A percentile compares a stretch with the other conserved stretches of the same genome.
phyloP scores from a whole-genome alignment of 306 rosid genomes.

The Malus domestica region DNA sequence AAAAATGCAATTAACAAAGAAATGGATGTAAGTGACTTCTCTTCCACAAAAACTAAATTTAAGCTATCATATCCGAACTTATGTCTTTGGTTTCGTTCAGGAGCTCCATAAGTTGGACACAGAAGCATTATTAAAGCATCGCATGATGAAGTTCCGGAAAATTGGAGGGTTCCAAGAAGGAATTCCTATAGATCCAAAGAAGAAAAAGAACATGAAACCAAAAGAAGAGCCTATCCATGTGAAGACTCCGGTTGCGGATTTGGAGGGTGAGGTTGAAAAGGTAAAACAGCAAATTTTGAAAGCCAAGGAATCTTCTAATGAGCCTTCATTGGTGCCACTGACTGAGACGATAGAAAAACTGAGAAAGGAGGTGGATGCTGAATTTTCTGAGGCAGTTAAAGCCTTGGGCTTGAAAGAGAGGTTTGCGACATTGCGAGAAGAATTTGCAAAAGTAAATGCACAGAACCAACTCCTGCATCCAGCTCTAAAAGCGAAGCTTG shows the following conservation, averaged over 20 bases:
- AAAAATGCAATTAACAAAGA: conserved; percentile 58
- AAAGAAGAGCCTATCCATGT: conserved; percentile 37
- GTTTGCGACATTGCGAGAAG: conserved; percentile 39
- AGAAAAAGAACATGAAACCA: conserved; percentile 60
- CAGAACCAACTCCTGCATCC: conserved; percentile 45
- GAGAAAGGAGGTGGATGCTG: conserved; percentile 52
- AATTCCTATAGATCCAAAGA: conserved; percentile 57
- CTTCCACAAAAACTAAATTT: conserved; percentile 16
- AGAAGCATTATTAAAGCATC: conserved; percentile 56
- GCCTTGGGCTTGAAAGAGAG: conserved; percentile 52
- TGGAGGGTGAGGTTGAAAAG: conserved; percentile 48
- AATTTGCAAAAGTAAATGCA: conserved; percentile 43
- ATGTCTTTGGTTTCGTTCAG: conserved; percentile 37
- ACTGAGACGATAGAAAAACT: conserved; percentile 52
- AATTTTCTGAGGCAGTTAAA: conserved; percentile 53
- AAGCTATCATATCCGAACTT: conserved; percentile 6
- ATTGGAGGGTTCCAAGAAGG: conserved; percentile 81
- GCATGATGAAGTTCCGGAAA: conserved; percentile 71
- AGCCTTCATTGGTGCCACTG: conserved; percentile 32
- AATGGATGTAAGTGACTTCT: conserved; percentile 69
- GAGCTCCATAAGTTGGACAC: conserved; percentile 62
- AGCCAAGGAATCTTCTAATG: conserved; percentile 39
- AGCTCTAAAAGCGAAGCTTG: conserved; percentile 45
- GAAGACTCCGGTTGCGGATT: conserved; percentile 33
- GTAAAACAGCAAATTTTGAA: conserved; percentile 44